phyloP scores from a whole-genome alignment of 2,329 filamentous ascomycete genomes.

The Mycogone perniciosa region DNA sequence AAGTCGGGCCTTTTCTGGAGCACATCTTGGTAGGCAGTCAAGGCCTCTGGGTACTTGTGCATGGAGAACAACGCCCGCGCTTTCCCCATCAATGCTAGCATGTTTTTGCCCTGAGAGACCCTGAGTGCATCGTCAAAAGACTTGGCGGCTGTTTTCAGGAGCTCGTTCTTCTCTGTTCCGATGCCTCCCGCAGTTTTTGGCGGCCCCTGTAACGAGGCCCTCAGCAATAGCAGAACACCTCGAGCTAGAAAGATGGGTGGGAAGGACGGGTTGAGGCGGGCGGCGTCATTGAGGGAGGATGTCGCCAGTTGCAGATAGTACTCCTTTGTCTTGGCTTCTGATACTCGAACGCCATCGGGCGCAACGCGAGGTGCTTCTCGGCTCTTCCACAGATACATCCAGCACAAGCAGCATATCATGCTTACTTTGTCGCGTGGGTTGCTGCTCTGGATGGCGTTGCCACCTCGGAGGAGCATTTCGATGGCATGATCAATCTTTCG shows the following conservation, averaged over 20 bases:
- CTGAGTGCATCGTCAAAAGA: slow-evolving; percentile 91
- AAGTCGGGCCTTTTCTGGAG: slow-evolving; percentile 80
- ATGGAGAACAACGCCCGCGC: slow-evolving; percentile 81
- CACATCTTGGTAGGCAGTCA: slow-evolving; percentile 81
- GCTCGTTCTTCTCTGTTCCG: slow-evolving; percentile 70
- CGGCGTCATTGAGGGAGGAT: slow-evolving; percentile 87
- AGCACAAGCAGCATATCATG: slow-evolving; percentile 78
- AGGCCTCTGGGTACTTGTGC: slow-evolving; percentile 75
- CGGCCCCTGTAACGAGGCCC: slow-evolving; percentile 75
- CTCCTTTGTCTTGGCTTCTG: slow-evolving; percentile 85
- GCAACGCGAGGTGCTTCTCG: slow-evolving; percentile 64
- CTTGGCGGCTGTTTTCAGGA: slow-evolving; percentile 78
- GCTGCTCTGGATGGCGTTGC: slow-evolving; percentile 63
- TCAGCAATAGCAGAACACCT: slow-evolving; percentile 80
- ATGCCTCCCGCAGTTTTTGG: slow-evolving; percentile 60
- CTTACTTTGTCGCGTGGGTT: slow-evolving; percentile 78
- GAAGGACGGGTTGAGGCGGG: slow-evolving; percentile 85
- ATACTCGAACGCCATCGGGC: slow-evolving; percentile 55
- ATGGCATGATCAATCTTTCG: slow-evolving; percentile 82
- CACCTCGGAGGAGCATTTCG: slow-evolving; percentile 66
- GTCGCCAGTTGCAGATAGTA: slow-evolving; percentile 89
- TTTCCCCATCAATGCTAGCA: slow-evolving; percentile 87
- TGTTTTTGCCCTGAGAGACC: slow-evolving; percentile 77
- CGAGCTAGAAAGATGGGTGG: slow-evolving; percentile 86
- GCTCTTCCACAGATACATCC: slow-evolving; percentile 87